Evolutionary conservation across 176 grass and related monocot species (phyloP), one percentile per base, ranked within the genome.

Genomic region (Elymus sibiricus): DNA sequence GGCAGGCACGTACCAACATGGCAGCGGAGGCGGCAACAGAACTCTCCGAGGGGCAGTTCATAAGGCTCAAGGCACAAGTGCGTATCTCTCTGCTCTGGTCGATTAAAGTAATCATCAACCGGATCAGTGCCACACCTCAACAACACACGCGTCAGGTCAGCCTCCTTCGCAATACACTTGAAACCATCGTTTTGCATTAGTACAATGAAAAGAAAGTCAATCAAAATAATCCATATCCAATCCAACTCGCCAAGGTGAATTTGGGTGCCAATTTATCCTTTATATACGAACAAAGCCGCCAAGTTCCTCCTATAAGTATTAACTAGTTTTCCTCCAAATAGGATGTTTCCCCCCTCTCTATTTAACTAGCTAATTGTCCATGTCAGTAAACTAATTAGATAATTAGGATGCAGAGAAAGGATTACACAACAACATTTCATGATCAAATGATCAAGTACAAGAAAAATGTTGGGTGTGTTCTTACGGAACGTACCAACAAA

Each of bases 151-250:
- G 49, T 19, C 49, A 53, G 49, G 49, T 53, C 16, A 53, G 16
- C 49, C 16, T 53, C 49, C 49, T 62, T 62, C 4, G 24, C 60
- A 29, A 65, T 80, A 80, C 78, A 80, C 78, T 79, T 79, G 35
- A 63, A 79, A 63, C 14, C 22, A 62, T 17, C 26, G 5, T 37
- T 75, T 51, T 51, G 65, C 32, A 37, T 68, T 68, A 35, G 29
- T 68, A 35, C 27, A 68, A 68, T 9, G 15, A 35, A 35, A 64
- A 64, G 28, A n/a, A 59, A 29, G 19, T 25, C 11, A 43, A 43
- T 0, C 14, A 46, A 46, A 51, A 51, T 17, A 51, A 17, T 51
- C 15, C 15, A 51, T 51, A 51, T 17, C 1, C 43, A 0, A 51
- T 15, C 15, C 15, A 46, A 53, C 49, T 53, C 15, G 2, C 0